Evolutionary conservation across 495 filamentous ascomycete genomes (phyloP), one percentile per base, ranked within the genome.

Genomic region (Lophiostoma macrostomum): DNA sequence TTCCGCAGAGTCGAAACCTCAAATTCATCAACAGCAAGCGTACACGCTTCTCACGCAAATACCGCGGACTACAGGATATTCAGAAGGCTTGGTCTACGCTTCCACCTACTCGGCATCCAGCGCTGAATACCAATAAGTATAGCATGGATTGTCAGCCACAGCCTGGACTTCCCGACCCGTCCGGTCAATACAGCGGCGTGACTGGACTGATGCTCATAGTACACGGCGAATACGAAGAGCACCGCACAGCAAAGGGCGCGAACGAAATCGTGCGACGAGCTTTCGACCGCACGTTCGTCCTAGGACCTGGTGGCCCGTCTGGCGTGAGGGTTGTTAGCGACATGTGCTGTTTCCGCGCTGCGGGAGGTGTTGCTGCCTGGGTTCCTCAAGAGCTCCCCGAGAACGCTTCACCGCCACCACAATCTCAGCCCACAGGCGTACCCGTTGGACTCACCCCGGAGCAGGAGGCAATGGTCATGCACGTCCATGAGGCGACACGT

Each of bases 161-260:
- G 4, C 82, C 84, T 3, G 80, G 83, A 25, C 76, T 93, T 11
- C 77, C 80, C 0, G 88, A 95, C 58, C 81, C 80, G 2, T 72
- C 76, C n/a, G 82, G 85, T 8, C 78, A 84, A 44, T 82, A 74
- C 45, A 63, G 72, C 13, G 86, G 85, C 12, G 86, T 90, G 16
- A 83, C 81, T 40, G 91, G 91, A 23, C 76, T 95, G 51, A 76
- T 90, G 18, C 81, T 95, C 62, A 86, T 78, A 36, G 76, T 93
- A 27, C 84, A 91, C 56, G 87, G 90, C 47, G 85, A 91, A 59
- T 95, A 87, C 50, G 81, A 93, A 35, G 91, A 97, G 58, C 68
- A 78, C 84, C 59, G 55, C 67, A n/a, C 63, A 73, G 5, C 69
- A 61, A 4, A 69, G 77, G 28, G 78, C 80, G 49, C 73, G 63